Base-by-base conservation (phyloP, 768 basidiomycete species). In the Pleurotus pulmonarius region DNA sequence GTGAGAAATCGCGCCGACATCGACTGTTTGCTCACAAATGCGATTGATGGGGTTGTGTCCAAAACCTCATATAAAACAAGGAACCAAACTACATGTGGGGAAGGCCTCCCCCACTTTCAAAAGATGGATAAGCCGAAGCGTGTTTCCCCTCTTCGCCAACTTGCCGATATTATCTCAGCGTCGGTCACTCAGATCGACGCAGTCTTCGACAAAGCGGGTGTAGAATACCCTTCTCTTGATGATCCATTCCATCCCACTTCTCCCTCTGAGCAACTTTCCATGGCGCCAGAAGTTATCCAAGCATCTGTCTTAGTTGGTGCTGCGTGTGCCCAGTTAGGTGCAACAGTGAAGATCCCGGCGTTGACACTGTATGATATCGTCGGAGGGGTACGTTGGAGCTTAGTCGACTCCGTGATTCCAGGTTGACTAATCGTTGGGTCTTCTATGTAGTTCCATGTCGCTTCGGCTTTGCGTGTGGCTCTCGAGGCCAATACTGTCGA, bases 311-410 rank as follows among this genome's bases (percentile, higher is more conserved):
- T 64, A 13, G 59, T 66, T 43, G 58, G 64, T 9, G 65, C 66
- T 24, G 68, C 69, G 44, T 64, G 66, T 24, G 61, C 64, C 12
- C 69, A 70, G 51, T 57, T 66, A 12, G 26, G 57, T 12, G 61
- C 63, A 6, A 58, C 53, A n/a, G 52, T 61, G 7, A 26, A 46
- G 24, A 49, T 51, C 12, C 65, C 63, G 3, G 24, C 49, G 3
- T 39, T 49, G 8, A 18, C 57, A 25, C 22, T 63, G 46, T 39
- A 58, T 13, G 51, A 59, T 26, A 46, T 46, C 37, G 49, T 43
- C 29, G 18, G 39, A 5, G 56, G 49, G 40, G 56, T 53, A 20
- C 24, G 16, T 25, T 34, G 29, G 29, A 34, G 11, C 29, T 34
- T 34, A 34, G 9, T 34, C 8, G 11, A 34, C 8, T 45, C 7